Base-by-base conservation (phyloP, 192 early-diverging fungal species). In the Rhizoclosmatium sp. region DNA sequence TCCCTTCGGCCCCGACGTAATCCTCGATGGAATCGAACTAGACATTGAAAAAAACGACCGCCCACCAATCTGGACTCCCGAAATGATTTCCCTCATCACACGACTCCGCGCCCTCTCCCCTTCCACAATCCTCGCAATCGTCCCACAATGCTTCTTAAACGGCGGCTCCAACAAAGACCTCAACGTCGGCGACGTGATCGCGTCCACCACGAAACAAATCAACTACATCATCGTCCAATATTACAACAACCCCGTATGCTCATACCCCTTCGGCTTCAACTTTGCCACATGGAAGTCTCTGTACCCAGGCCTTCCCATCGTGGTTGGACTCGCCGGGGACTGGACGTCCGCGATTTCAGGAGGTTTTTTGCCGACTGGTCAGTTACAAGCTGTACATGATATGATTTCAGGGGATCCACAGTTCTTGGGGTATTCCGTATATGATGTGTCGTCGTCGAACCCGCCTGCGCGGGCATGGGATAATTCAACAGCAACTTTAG, bases 231-330 rank as follows among this genome's bases (percentile, higher is more conserved):
- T 71, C 2, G 56, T 71, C 39, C 69, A 71, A 46, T 51, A 39
- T 31, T 71, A 71, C 69, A 71, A 71, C 49, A 71, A 75, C 39
- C 72, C 72, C 59, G 44, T 19, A 5, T 71, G 69, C 51, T 71
- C 69, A 10, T 71, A 71, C 40, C 69, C 69, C n/a, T 71, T 71
- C 54, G 69, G 69, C 10, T 71, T 71, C 54, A 71, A 71, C 31
- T 71, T 71, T 31, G 31, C 3, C 49, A 7, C 69, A 3, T 71
- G 69, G 69, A 71, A 71, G 54, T 3, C 48, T 39, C 21, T 71
- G 5, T 71, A 40, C 54, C 47, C 3, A 16, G 69, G 69, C 23
- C 61, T 41, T 21, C 23, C 4, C 7, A 16, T 71, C 23, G 39
- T 69, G 39, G 54, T 71, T 10, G 69, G 69, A 7, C 69, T 71